A percentile compares a stretch with the other conserved stretches of the same genome.
Conservation (phyloP, 768 basidiomycete species). For the Trametes maxima region DNA sequence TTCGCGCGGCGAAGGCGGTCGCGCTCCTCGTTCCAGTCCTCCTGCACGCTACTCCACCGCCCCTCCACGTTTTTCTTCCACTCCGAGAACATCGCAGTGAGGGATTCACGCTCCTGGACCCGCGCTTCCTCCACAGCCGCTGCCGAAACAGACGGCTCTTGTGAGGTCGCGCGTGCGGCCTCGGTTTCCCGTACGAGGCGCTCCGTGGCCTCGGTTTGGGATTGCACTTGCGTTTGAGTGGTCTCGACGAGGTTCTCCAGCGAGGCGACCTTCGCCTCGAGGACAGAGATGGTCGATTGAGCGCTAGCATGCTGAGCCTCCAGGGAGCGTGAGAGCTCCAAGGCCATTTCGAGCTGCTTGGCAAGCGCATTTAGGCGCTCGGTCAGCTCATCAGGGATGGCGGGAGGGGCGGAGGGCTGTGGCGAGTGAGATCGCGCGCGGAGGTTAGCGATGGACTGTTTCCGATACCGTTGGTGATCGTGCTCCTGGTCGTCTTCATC, state of each 20-base stretch:
- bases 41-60: constrained; percentile 74
- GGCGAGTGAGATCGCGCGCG: constrained; percentile 30
- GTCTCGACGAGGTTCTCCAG: constrained; percentile 71
- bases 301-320: constrained; percentile 80
- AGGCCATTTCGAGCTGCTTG: constrained; percentile 73
- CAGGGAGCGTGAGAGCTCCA: constrained; percentile 70
- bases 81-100: constrained; percentile 58
- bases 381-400: constrained; percentile 58
- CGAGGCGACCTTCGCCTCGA: constrained; percentile 68
- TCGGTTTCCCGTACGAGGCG: constrained; percentile 30
- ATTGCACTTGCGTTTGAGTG: constrained; percentile 44
- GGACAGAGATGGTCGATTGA: constrained; percentile 66
- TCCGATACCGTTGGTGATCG: constrained; percentile 13
- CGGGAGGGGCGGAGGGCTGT: constrained; percentile 21
- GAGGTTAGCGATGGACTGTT: constrained; percentile 1
- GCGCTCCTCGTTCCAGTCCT: constrained; percentile 83
- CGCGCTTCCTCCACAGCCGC: constrained; percentile 34
- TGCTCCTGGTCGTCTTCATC: constrained; percentile 46
- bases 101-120: constrained; percentile 47
- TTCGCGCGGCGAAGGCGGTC: constrained; percentile 71
- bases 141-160: constrained; percentile 14
- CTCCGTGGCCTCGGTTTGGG: constrained; percentile 39
- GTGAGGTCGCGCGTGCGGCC: constrained; percentile 36
- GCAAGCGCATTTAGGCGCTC: constrained; percentile 63
- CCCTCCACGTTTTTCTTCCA: constrained; percentile 84